Conservation (phyloP, 768 basidiomycete species). For the Gautieria morchelliformis region DNA sequence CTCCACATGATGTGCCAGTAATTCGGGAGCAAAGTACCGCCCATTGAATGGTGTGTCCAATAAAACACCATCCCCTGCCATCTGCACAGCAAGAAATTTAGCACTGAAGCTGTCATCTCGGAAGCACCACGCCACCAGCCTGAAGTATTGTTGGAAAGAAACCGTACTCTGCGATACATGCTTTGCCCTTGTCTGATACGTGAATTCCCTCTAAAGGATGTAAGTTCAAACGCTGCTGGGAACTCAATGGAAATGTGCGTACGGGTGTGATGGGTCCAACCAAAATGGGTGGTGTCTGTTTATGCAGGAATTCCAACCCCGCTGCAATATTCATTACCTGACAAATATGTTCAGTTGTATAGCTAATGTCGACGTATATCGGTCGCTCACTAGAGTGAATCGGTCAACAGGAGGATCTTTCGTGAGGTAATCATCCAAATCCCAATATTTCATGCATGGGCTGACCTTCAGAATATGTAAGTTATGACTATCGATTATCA, state of each 20-base stretch:
- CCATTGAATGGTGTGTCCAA: background rate
- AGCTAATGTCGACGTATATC: background rate
- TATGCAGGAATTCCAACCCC: conserved; percentile 1
- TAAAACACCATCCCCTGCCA: background rate
- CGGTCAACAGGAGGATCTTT: background rate
- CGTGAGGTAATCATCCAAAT: background rate
- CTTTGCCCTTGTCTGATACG: background rate
- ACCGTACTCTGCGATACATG: background rate
- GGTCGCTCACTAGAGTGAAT: background rate
- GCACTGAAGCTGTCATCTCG: background rate
- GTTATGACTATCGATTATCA: background rate
- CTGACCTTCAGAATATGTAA: background rate
- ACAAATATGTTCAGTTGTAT: background rate
- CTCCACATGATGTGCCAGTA: background rate
- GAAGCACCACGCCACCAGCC: background rate
- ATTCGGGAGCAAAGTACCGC: background rate
- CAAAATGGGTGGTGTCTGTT: background rate
- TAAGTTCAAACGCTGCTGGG: background rate
- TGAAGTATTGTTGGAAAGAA: background rate
- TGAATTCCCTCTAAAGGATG: background rate
- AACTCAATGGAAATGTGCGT: background rate
- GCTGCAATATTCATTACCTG: background rate
- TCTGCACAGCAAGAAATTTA: background rate
- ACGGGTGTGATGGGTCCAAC: background rate
- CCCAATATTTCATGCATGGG: conserved; percentile 1